phyloP scores from a whole-genome alignment of 352 stramenopile species.

The Sclerospora graminicola region DNA sequence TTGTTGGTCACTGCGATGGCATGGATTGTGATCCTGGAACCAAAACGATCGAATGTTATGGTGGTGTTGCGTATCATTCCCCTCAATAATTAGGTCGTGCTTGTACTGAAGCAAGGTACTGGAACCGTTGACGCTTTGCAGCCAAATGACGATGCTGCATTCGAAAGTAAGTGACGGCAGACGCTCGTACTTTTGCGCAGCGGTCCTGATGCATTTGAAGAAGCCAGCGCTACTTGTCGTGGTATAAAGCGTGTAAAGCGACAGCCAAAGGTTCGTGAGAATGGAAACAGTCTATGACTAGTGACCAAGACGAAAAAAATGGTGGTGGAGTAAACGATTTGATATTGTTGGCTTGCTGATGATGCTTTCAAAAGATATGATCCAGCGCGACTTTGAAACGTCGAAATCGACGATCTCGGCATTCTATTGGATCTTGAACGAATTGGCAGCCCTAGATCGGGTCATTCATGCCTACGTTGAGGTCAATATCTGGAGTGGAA shows the following conservation, averaged over 20 bases:
- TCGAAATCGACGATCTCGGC: constrained; percentile 69
- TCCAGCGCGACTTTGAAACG: constrained; percentile 68
- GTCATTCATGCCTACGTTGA: constrained; percentile 47
- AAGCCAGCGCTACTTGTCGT: constrained; percentile 29
- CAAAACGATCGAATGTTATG: constrained; percentile 56
- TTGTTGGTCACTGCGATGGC: constrained; percentile 14
- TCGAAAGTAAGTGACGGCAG: constrained; percentile 39
- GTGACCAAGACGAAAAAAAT: constrained; percentile 55
- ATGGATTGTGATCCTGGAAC: constrained; percentile 3
- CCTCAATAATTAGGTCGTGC: constrained; percentile 47
- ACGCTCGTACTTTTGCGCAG: constrained; percentile 43
- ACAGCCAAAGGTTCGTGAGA: constrained; percentile 33
- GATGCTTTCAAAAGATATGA: constrained; percentile 47
- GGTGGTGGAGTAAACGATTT: constrained; percentile 41
- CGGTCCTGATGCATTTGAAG: constrained; percentile 51
- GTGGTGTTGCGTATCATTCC: constrained; percentile 53
- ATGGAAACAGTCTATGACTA: constrained; percentile 57
- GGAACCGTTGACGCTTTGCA: constrained; percentile 2
- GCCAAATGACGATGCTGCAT: constrained; percentile 22
- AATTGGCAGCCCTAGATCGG: constrained; percentile 40
- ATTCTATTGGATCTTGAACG: constrained; percentile 74
- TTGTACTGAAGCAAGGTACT: constrained; percentile 37
- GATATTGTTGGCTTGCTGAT: constrained; percentile 55
- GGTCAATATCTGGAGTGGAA: constrained; percentile 51
- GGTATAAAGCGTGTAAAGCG: constrained; percentile 66